Evolutionary conservation across 306 rosid genomes (phyloP).

Genomic region (Prinsepia uniflora): DNA sequence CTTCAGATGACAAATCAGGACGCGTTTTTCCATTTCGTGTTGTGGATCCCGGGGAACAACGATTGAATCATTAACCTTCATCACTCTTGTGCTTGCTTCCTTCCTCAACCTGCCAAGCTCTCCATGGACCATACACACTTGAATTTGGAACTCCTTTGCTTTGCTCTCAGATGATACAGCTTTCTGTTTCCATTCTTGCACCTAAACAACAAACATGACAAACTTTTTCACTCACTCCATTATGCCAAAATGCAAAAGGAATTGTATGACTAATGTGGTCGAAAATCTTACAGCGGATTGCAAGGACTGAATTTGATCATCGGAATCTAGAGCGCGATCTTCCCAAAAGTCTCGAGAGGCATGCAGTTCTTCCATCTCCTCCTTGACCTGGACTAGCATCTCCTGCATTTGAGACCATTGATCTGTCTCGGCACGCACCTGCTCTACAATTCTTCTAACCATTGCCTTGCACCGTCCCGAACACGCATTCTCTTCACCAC

Average conservation of each 20-base stretch:
- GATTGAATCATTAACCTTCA: slow-evolving; percentile 21
- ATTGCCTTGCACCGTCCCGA: slow-evolving; percentile 81
- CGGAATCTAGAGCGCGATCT: slow-evolving; percentile 56
- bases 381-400: slow-evolving; percentile 80
- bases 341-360: slow-evolving; percentile 89
- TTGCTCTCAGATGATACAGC: slow-evolving; percentile 57
- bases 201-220: slow-evolving; percentile 36
- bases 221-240: not conserved
- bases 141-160: slow-evolving; percentile 42
- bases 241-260: not conserved
- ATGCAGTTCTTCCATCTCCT: slow-evolving; percentile 88
- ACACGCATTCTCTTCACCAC: slow-evolving; percentile 49
- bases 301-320: slow-evolving; percentile 53
- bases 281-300: slow-evolving; percentile 43
- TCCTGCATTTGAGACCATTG: slow-evolving; percentile 99
- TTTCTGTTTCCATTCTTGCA: slow-evolving; percentile 81
- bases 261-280: too few species aligned
- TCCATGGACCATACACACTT: slow-evolving; percentile 26
- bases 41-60: slow-evolving; percentile 32
- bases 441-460: slow-evolving; percentile 72
- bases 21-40: slow-evolving; percentile 68
- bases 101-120: slow-evolving; percentile 48
- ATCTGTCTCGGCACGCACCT: slow-evolving; percentile 80
- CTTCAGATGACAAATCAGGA: slow-evolving; percentile 61
- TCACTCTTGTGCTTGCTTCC: slow-evolving; percentile 23